Evolutionary conservation across 1,284 basidiomycete genomes (phyloP), one percentile per base, ranked within the genome.

Genomic region (Microbotryum intermedium): DNA sequence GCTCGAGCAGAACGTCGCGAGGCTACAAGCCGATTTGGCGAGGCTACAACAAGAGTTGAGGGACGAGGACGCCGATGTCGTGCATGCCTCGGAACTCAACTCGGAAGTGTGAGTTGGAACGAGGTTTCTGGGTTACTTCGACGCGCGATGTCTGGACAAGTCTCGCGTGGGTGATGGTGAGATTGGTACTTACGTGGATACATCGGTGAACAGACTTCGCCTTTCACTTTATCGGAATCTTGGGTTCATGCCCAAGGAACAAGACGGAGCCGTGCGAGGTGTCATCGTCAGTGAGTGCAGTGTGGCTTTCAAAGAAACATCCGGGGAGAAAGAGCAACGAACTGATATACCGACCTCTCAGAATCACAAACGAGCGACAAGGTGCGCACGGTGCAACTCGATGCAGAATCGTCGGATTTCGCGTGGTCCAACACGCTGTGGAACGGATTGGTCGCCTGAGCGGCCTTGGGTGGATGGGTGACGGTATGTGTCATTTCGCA

Each of bases 241-340:
- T 44, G 66, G 66, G 9, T 68, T 68, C 64, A 64, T 61, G 2
- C 66, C 66, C 1, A 28, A 62, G 34, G 58, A 65, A 26, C 56
- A 65, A n/a, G 46, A 57, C 42, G 66, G 65, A 28, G 39, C 53
- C 25, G 59, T 55, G 47, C 46, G 50, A 47, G 65, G 62, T 49
- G 42, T 67, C 21, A 53, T 67, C 57, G 66, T 67, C 28, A 48
- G 21, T 48, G 8, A 48, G 23, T 48, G 23, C 23, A 23, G 46
- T 23, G 13, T 18, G 16, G 13, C 18, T 18, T 9, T 13, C 10
- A 18, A 10, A 10, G 2, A 21, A 47, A 20, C 10, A 18, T 21
- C 20, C 46, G 46, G 16, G 8, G n/a, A 21, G 26, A 9, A 46
- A n/a, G 45, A n/a, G 23, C 45, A 11, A 20, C 46, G 46, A 20